Evolutionary conservation across 2,329 filamentous ascomycete species (phyloP), one percentile per base, ranked within the genome.

Genomic region (Dendryphion nanum): DNA sequence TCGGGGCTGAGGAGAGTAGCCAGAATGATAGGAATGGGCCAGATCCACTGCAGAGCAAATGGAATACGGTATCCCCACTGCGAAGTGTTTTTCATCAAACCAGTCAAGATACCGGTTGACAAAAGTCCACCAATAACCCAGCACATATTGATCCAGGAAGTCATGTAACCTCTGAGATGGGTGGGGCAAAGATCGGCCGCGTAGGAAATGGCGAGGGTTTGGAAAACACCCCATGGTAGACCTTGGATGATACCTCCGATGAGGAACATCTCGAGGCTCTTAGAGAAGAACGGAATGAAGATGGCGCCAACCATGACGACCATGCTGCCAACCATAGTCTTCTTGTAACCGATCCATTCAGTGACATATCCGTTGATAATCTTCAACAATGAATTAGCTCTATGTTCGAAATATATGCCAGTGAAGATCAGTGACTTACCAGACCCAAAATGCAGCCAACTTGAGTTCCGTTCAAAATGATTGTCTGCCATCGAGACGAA

Each of bases 211-310:
- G 79, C 73, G 55, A 82, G 82, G 55, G 79, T 78, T 48, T 82
- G 80, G 61, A 83, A 83, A 52, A 83, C 75, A 18, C 80, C 80
- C 80, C 80, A 83, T 2, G 80, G 80, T 4, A 83, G 54, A 44
- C 80, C 80, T 58, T 81, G 78, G 33, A 83, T 69, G 37, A 80
- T 63, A 66, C 82, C 79, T 24, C 72, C 67, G 4, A 69, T 69
- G 50, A 81, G 73, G 35, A 74, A 61, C 36, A 75, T 56, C 2
- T 63, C 45, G 18, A 74, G 65, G 3, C 69, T 72, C 23, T 73
- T 6, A 37, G 67, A 74, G 48, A 79, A 82, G 65, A 77, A 82
- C 49, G 77, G 79, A 45, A 79, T 55, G 52, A 82, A 78, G 63
- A 81, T 81, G 50, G 77, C 77, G 44, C 56, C 73, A 57, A 82